phyloP scores from a whole-genome alignment of 2,329 filamentous ascomycete genomes.

The Colletotrichum falcatum region DNA sequence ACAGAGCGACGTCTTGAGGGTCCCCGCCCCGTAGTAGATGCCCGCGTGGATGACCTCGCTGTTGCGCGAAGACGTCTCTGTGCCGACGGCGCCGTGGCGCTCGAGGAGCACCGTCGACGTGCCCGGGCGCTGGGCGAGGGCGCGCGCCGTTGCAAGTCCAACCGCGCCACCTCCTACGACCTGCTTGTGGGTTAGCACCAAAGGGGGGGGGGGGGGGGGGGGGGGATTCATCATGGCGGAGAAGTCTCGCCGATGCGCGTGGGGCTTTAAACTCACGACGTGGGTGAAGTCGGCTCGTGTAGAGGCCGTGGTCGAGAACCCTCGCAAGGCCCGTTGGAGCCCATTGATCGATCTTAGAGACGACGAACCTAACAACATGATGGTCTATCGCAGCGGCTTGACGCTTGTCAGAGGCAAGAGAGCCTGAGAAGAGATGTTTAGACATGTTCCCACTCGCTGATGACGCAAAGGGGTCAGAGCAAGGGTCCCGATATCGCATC shows the following conservation, averaged over 20 bases:
- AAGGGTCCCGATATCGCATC: conserved; percentile 4
- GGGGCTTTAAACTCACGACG: conserved; percentile 50
- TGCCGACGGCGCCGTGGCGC: conserved; percentile 79
- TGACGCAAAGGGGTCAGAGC: conserved; percentile 28
- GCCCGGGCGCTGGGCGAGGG: conserved; percentile 73
- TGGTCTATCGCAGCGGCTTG: neutral
- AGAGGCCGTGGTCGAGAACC: conserved; percentile 53
- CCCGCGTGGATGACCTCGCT: conserved; percentile 97
- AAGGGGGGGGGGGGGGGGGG: neutral
- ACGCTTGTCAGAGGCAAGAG: neutral
- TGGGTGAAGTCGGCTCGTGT: conserved; percentile 59
- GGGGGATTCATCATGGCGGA: neutral
- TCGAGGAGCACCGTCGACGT: conserved; percentile 83
- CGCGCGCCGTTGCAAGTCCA: conserved; percentile 82
- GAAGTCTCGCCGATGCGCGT: conserved; percentile 10
- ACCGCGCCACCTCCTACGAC: conserved; percentile 75
- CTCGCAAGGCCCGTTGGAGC: conserved; percentile 10
- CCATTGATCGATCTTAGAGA: conserved; percentile 3
- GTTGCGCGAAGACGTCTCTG: conserved; percentile 90
- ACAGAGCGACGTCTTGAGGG: conserved; percentile 88
- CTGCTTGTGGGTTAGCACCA: conserved; percentile 46
- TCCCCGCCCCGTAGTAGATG: conserved; percentile 83
- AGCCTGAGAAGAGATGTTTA: neutral
- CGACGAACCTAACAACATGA: conserved; percentile 22
- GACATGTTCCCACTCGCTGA: conserved; percentile 22